Conservation (phyloP, 805 yeast genomes). For the Cyberlindnera amylophila region DNA sequence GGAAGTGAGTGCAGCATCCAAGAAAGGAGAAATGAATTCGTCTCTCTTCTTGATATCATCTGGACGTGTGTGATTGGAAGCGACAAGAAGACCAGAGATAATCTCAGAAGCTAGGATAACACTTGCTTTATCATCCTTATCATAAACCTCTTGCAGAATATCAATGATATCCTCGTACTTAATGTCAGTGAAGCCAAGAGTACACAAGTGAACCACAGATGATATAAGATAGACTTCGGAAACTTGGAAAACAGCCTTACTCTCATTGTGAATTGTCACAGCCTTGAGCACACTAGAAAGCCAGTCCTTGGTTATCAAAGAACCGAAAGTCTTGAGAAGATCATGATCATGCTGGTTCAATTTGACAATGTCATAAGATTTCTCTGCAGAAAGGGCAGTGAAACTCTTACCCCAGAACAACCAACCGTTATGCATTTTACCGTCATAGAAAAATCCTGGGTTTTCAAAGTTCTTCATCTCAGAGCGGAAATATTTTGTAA, state of each 20-base stretch:
- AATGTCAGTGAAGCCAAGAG: conserved; percentile 41
- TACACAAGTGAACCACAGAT: conserved; percentile 44
- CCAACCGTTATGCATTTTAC: conserved; percentile 59
- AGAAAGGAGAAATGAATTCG: conserved; percentile 39
- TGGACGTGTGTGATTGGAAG: conserved; percentile 40
- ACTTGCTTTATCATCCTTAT: conserved; percentile 64
- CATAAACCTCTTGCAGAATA: conserved; percentile 47
- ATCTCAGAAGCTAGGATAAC: conserved; percentile 76
- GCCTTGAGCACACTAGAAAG: conserved; percentile 44
- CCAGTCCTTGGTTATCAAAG: conserved; percentile 53
- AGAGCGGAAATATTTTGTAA: conserved; percentile 37
- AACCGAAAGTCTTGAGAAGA: conserved; percentile 42
- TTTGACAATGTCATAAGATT: conserved; percentile 26
- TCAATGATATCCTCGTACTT: conserved; percentile 49
- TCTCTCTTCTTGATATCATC: conserved; percentile 40
- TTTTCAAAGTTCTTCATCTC: conserved; percentile 48
- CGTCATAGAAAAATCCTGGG: conserved; percentile 57
- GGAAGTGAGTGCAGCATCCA: conserved; percentile 43
- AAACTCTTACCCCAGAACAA: conserved; percentile 66
- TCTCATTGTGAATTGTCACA: conserved; percentile 65
- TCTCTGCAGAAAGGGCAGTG: conserved; percentile 37
- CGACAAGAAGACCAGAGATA: conserved; percentile 55
- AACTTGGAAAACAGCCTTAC: conserved; percentile 61
- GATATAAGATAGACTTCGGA: conserved; percentile 57
- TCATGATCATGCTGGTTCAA: conserved; percentile 40